phyloP scores from a whole-genome alignment of 2,329 filamentous ascomycete species.

The Neurospora sp. region DNA sequence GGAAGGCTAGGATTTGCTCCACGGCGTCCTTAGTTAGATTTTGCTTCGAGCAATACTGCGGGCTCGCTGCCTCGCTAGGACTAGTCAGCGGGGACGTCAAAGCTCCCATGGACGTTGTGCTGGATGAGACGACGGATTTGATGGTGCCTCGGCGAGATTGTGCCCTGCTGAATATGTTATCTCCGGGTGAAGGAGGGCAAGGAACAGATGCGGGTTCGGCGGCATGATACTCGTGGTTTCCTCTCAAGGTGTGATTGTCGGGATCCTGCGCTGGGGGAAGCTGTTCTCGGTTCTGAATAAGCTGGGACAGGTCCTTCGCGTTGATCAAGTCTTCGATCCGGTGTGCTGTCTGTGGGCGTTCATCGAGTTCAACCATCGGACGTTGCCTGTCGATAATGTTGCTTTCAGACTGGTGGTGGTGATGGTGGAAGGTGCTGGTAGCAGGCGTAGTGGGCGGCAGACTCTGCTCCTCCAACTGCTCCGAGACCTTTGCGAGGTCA shows the following conservation, averaged over 20 bases:
- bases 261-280: conserved; percentile 25
- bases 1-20: conserved; percentile 42
- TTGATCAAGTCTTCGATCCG: conserved; percentile 30
- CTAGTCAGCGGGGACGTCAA: conserved; percentile 43
- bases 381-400: conserved; percentile 31
- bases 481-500: conserved; percentile 9
- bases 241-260: neutral
- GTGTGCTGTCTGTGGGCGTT: conserved; percentile 39
- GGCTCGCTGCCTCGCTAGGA: conserved; percentile 42
- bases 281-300: conserved; percentile 21
- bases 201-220: conserved; percentile 23
- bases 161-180: conserved; percentile 24
- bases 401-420: conserved; percentile 34
- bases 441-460: conserved; percentile 23
- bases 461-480: conserved; percentile 3
- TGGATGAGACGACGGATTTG: conserved; percentile 38
- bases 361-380: conserved; percentile 26
- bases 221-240: neutral
- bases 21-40: conserved; percentile 30
- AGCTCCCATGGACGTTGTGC: conserved; percentile 39
- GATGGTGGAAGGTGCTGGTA: conserved; percentile 29
- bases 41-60: conserved; percentile 30
- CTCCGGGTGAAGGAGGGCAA: conserved; percentile 37
- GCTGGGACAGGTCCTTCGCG: conserved; percentile 25
- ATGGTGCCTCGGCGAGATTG: conserved; percentile 31